These are phyloP conservation scores for Trametes cinnabarina DNA, from an alignment of 768 basidiomycete species.

Conservation along the genomic window DNA sequence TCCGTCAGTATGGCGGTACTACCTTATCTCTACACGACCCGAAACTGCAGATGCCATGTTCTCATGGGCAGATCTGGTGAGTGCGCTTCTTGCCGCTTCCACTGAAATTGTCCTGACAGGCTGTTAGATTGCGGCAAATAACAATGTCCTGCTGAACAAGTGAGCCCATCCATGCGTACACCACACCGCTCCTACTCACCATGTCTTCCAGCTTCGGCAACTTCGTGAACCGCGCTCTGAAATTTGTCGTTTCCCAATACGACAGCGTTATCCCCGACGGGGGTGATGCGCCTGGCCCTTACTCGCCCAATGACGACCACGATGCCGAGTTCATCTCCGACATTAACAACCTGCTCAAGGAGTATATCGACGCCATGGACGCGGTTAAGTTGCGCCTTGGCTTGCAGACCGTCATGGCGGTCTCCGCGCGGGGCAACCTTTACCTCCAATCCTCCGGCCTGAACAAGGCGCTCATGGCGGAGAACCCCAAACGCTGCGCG, in stretches of 20 bases:
- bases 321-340: slow-evolving; percentile 78
- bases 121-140: slow-evolving; percentile 81
- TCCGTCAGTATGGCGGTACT: slow-evolving; percentile 95
- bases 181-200: not conserved
- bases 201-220: slow-evolving; percentile 75
- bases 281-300: slow-evolving; percentile 62
- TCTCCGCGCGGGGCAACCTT: slow-evolving; percentile 86
- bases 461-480: slow-evolving; percentile 82
- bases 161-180: too few relatives aligned
- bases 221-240: slow-evolving; percentile 92
- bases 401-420: slow-evolving; percentile 83
- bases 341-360: slow-evolving; percentile 73
- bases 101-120: too few relatives aligned
- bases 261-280: slow-evolving; percentile 78
- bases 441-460: slow-evolving; percentile 94
- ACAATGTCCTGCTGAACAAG: slow-evolving; percentile 94
- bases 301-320: slow-evolving; percentile 61
- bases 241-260: slow-evolving; percentile 88
- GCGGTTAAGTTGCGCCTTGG: slow-evolving; percentile 85
- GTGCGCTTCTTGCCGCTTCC: slow-evolving; percentile 26
- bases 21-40: slow-evolving; percentile 87
- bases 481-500: slow-evolving; percentile 81
- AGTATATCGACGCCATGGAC: slow-evolving; percentile 88
- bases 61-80: slow-evolving; percentile 91
- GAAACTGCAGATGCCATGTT: slow-evolving; percentile 95